Evolutionary conservation across 2,329 filamentous ascomycete species (phyloP).

Genomic region (Sporothrix brunneoviolacea): DNA sequence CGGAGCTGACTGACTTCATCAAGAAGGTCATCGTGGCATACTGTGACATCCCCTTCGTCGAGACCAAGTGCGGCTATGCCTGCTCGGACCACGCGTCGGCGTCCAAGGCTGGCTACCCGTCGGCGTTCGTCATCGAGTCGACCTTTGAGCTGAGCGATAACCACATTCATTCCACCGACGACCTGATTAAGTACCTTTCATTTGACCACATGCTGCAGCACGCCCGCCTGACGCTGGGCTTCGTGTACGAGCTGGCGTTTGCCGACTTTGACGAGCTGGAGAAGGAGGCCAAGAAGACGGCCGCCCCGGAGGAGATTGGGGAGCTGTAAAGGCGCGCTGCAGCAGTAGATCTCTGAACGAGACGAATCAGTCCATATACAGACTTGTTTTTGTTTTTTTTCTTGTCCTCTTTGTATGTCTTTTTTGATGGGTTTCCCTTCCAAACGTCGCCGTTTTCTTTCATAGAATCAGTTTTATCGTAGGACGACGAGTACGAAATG

Average conservation of each 20-base stretch:
- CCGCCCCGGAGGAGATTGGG: conserved; percentile 14
- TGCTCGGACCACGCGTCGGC: conserved; percentile 66
- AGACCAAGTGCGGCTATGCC: conserved; percentile 47
- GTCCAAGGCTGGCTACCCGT: conserved; percentile 58
- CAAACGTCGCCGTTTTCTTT: too few species aligned
- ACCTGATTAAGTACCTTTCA: conserved; percentile 62
- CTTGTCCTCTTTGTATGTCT: too few species aligned
- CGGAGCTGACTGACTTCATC: conserved; percentile 78
- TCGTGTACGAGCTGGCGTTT: conserved; percentile 40
- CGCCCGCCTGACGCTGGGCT: conserved; percentile 43
- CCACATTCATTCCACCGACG: conserved; percentile 67
- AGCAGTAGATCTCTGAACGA: too few species aligned
- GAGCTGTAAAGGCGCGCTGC: conserved; percentile 17
- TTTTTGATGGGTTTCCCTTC: too few species aligned
- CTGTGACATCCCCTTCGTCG: conserved; percentile 61
- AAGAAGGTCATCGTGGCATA: conserved; percentile 83
- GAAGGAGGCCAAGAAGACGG: conserved; percentile 19
- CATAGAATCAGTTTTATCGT: too few species aligned
- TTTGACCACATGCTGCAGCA: conserved; percentile 63
- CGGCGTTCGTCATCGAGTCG: conserved; percentile 58
- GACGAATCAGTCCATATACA: background rate
- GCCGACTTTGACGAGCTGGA: conserved; percentile 28
- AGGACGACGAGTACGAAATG: too few species aligned
- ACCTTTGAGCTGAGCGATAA: conserved; percentile 55
- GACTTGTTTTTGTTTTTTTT: too few species aligned